phyloP scores from a whole-genome alignment of 495 filamentous ascomycete genomes.

The Penicillium manginii region DNA sequence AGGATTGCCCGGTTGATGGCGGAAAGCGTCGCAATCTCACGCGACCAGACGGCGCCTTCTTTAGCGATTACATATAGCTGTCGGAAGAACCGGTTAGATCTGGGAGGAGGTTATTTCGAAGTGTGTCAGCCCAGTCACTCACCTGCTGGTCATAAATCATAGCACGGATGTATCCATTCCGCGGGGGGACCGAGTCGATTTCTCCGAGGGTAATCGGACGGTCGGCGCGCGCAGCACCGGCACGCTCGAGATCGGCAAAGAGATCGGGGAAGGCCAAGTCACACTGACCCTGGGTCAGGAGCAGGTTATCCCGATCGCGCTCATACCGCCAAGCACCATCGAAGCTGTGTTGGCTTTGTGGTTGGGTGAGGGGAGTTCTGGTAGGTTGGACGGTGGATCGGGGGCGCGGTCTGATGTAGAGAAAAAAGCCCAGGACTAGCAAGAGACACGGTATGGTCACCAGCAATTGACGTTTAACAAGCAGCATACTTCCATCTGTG shows the following conservation, averaged over 20 bases:
- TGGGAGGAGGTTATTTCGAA: too few species aligned
- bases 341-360: conserved; percentile 12
- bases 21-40: conserved; percentile 32
- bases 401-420: neutral
- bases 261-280: conserved; percentile 37
- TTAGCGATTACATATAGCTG: conserved; percentile 33
- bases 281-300: conserved; percentile 32
- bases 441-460: neutral
- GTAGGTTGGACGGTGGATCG: neutral
- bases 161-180: conserved; percentile 32
- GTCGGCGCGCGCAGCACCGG: conserved; percentile 22
- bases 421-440: neutral
- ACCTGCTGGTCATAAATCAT: conserved; percentile 43
- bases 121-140: neutral
- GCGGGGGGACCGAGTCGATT: conserved; percentile 24
- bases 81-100: neutral
- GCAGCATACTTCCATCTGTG: conserved; percentile 4
- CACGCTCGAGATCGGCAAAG: conserved; percentile 37
- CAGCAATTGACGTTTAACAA: conserved; percentile 5
- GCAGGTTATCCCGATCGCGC: conserved; percentile 28
- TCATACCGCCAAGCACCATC: conserved; percentile 24
- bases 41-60: conserved; percentile 28
- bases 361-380: conserved; percentile 3
- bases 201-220: conserved; percentile 32
- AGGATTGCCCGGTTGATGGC: conserved; percentile 28